Conservation (phyloP, 345 rosid species). For the Sisymbrium irio region DNA sequence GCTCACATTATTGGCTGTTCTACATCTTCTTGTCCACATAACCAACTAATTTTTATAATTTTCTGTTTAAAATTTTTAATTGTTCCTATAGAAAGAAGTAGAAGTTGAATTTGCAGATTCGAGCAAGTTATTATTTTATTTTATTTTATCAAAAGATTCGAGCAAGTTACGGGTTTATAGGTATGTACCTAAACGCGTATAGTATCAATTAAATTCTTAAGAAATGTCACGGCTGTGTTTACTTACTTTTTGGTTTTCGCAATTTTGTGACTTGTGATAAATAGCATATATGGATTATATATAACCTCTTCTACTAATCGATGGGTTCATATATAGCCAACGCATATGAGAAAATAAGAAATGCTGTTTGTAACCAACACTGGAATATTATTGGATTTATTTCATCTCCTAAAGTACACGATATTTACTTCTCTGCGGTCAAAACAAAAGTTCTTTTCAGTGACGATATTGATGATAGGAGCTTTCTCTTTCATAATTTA, state of each 20-base stretch:
- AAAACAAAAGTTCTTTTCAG: background rate
- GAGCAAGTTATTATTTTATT: background rate
- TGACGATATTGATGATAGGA: background rate
- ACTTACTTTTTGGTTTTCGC: background rate
- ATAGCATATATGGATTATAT: background rate
- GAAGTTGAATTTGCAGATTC: conserved; percentile 16
- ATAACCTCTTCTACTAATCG: background rate
- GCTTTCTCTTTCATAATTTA: background rate
- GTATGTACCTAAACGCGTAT: background rate
- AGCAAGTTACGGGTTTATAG: background rate
- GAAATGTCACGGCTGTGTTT: background rate
- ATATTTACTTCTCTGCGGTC: background rate
- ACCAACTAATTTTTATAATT: background rate
- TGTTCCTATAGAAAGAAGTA: background rate
- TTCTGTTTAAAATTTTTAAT: background rate
- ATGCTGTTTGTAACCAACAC: background rate
- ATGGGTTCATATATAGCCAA: background rate
- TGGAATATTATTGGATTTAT: background rate
- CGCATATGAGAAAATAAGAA: background rate
- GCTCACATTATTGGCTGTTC: conserved; percentile 20
- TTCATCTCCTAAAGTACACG: background rate
- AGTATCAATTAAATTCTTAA: background rate
- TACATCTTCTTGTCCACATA: conserved; percentile 17
- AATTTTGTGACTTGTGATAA: background rate
- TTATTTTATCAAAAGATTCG: no score